Base-by-base conservation (phyloP, 768 basidiomycete genomes). In the Cystofilobasidium ferigula region DNA sequence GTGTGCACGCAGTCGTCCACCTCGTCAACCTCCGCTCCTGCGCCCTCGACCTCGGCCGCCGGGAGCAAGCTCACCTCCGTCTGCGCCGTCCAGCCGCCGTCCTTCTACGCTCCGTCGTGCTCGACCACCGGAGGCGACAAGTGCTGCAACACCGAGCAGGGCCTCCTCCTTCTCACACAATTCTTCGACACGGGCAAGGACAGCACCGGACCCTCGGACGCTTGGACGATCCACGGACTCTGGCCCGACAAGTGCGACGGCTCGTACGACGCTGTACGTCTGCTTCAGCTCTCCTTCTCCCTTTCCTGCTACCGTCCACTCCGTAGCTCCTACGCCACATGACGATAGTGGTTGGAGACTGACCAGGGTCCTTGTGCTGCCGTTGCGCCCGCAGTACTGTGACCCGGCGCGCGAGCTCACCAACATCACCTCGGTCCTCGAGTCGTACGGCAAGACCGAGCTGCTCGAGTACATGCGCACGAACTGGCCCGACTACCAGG, bases 101-200 rank as follows among this genome's bases (percentile, higher is more conserved):
- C 67, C 9, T 43, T 38, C 24, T 68, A 58, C 45, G 45, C 62
- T 20, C 61, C 62, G n/a, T 68, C 67, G 0, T 68, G 67, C 56
- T 51, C 64, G 20, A 24, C 35, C 14, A 24, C 28, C n/a, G n/a
- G 42, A 5, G 43, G 14, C 24, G 62, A 63, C 42, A 63, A 54
- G 4, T 68, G 61, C 57, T 68, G 67, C 61, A 57, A n/a, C 43
- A 58, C 43, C 16, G 13, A 30, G 35, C 61, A 61, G 0, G 62
- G 85, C 47, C 76, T 83, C 56, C 69, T 86, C 35, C 71, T 84
- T 67, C 84, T 85, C 68, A 80, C 81, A 0, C 82, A 82, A 83
- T 86, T 87, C 75, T 88, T 86, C 86, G 85, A 87, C 69, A 85
- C 83, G 2, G 71, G 82, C 56, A 82, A 84, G 0, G 73, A 80